Base-by-base conservation (phyloP, 108 stramenopile genomes). In the Mayamaea pseudoterrestris region DNA sequence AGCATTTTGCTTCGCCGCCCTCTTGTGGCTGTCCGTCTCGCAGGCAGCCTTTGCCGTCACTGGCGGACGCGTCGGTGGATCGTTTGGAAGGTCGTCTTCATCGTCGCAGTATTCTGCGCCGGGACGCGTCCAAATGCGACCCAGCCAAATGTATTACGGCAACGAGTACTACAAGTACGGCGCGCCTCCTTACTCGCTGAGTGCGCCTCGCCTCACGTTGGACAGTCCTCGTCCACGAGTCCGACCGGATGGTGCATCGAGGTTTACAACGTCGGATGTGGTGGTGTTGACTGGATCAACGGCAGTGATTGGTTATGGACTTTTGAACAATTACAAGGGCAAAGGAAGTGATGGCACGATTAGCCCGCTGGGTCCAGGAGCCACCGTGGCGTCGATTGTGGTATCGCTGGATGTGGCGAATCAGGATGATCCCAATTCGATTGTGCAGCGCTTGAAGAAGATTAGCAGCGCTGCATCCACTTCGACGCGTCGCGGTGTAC, bases 1-100 rank as follows among this genome's bases (percentile, higher is more conserved):
- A n/a, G n/a, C n/a, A n/a, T n/a, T n/a, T n/a, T n/a, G 60, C 44
- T 63, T 42, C 51, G 67, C 61, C 13, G 32, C 32, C 13, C 32
- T 11, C 13, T 34, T 11, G 3, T 27, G 13, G n/a, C 13, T 43
- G 12, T 42, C 30, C 35, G 53, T 29, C 3, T 16, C 41, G 35
- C 22, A 40, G 27, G 50, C 59, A 30, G 59, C 59, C n/a, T 52
- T 25, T 30, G 78, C 68, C 13, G 58, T 55, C 23, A 61, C 58
- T 36, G 71, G 69, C 17, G 79, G 79, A 20, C 53, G 79, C 25
- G 68, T 71, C 61, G 79, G 79, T 0, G 79, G 79, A 3, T 76
- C 75, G 2, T 71, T 71, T 46, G 67, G 68, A 5, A 46, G 35
- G 17, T 42, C 41, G 12, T 14, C n/a, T 17, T 7, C 32, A 14